These are phyloP conservation scores for Aspergillus bertholletiae DNA, from an alignment of 495 filamentous ascomycete genomes.

Conservation along the genomic window DNA sequence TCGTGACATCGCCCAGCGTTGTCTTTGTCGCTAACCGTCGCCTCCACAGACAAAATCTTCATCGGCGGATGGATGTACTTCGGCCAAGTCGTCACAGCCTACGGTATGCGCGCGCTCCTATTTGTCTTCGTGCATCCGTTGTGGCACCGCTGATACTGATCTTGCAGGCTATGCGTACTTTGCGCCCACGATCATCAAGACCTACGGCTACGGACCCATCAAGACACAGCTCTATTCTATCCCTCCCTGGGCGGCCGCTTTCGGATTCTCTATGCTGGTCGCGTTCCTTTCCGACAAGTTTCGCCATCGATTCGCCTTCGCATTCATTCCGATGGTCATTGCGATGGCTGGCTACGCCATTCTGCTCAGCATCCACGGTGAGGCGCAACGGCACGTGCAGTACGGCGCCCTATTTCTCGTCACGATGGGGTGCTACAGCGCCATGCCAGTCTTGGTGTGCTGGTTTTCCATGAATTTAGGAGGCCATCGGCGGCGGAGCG, in stretches of 20 bases:
- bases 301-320: constrained; percentile 73
- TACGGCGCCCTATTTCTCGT: constrained; percentile 69
- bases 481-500: constrained; percentile 70
- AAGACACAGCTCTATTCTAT: constrained; percentile 76
- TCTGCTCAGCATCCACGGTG: constrained; percentile 55
- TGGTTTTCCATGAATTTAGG: constrained; percentile 89
- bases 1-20: not conserved
- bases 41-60: constrained; percentile 53
- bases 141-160: constrained; percentile 33
- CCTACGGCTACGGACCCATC: constrained; percentile 62
- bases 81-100: constrained; percentile 53
- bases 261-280: constrained; percentile 67
- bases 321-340: constrained; percentile 54
- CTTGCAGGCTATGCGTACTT: constrained; percentile 62
- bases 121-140: too few species aligned
- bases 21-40: constrained; percentile 7
- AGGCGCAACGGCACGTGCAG: constrained; percentile 50
- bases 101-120: constrained; percentile 52
- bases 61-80: constrained; percentile 86
- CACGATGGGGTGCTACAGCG: constrained; percentile 50
- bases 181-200: constrained; percentile 66
- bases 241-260: constrained; percentile 76
- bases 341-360: constrained; percentile 63
- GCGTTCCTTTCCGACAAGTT: constrained; percentile 65
- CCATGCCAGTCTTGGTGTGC: constrained; percentile 72